These are phyloP conservation scores for Maudiozyma serrabonitensis DNA, from an alignment of 805 yeast species.

Conservation along the genomic window DNA sequence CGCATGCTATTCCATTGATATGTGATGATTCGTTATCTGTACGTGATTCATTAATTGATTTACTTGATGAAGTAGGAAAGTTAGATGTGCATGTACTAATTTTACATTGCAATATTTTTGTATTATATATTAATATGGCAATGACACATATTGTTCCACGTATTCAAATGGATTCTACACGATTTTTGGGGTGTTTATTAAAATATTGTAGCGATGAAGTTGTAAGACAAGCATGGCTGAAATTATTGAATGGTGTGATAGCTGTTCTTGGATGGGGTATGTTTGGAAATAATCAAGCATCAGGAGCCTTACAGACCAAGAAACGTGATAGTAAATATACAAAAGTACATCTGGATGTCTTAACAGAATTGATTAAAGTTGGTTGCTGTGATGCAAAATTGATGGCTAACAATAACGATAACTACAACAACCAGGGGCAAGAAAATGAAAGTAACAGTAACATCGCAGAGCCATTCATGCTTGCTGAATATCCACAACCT, in stretches of 20 bases:
- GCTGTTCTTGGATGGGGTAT: slow-evolving; percentile 66
- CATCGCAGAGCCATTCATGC: slow-evolving; percentile 33
- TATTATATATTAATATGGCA: slow-evolving; percentile 76
- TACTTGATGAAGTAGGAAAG: slow-evolving; percentile 40
- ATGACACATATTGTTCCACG: slow-evolving; percentile 85
- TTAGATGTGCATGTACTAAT: slow-evolving; percentile 47
- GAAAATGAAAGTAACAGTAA: background rate
- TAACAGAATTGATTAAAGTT: slow-evolving; percentile 34
- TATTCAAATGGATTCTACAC: slow-evolving; percentile 66
- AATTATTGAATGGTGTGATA: slow-evolving; percentile 57
- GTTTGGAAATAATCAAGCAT: slow-evolving; percentile 13
- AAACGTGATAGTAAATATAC: slow-evolving; percentile 18
- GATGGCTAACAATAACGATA: background rate
- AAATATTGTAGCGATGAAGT: slow-evolving; percentile 44
- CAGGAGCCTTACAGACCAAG: slow-evolving; percentile 16
- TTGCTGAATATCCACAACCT: slow-evolving; percentile 52
- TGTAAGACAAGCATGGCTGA: slow-evolving; percentile 55
- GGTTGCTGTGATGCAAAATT: slow-evolving; percentile 27
- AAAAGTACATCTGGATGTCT: slow-evolving; percentile 30
- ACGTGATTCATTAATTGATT: slow-evolving; percentile 42
- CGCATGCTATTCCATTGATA: slow-evolving; percentile 25
- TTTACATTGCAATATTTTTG: slow-evolving; percentile 48
- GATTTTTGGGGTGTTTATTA: slow-evolving; percentile 53
- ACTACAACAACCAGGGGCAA: background rate
- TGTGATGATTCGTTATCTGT: slow-evolving; percentile 58